Evolutionary conservation across 495 filamentous ascomycete genomes (phyloP), one percentile per base, ranked within the genome.

Genomic region (Penicillium pulvis): DNA sequence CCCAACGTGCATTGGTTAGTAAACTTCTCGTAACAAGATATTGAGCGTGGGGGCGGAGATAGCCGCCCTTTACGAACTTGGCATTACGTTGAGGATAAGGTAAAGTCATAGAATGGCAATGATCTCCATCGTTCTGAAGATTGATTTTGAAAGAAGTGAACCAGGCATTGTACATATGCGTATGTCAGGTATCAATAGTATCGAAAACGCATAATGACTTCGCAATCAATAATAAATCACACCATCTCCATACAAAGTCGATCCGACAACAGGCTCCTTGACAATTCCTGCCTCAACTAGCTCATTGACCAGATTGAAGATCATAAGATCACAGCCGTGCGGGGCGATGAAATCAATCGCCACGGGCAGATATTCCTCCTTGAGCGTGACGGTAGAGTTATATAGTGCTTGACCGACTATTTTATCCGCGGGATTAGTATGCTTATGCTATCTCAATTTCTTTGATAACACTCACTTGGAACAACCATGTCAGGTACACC

Each of bases 281-380:
- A 88, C 14, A 47, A 87, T 79, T 0, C 83, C 84, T 0, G 68
- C 74, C 33, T 64, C 61, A 1, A 76, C 67, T 24, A 89, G 55
- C 31, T 81, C 82, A 56, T 76, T 65, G n/a, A 84, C 77, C 42
- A 88, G 62, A 33, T 70, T 75, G 14, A 79, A 83, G 45, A 88
- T 65, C 70, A 88, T 73, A 0, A 79, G 75, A 70, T 90, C 87
- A 57, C 87, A 89, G 0, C 85, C 85, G 47, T 80, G 79, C 3
- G 84, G 81, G 3, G 81, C 85, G 66, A 86, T 68, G 36, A 90
- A 73, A 56, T 81, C 76, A 19, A 88, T 76, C 0, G 79, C 79
- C 0, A 90, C 85, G 1, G 86, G 86, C 35, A 87, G 59, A 31
- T 75, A 74, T 69, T 88, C 86, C 26, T 69, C 71, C 47, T 83